phyloP scores from a whole-genome alignment of 768 basidiomycete genomes.

The Amyloporia xantha region DNA sequence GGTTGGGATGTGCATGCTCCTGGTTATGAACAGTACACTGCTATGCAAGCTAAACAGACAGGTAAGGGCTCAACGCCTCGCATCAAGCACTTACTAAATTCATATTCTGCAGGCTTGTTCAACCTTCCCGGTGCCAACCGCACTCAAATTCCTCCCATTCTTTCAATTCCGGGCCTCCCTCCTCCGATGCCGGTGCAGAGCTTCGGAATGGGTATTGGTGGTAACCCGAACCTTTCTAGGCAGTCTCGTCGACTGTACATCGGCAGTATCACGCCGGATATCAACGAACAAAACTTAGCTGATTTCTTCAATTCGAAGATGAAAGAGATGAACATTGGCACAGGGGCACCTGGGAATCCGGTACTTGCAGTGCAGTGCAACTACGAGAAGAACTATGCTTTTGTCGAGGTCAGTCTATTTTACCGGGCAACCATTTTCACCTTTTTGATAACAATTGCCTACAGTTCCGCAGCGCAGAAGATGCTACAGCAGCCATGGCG shows the following conservation, averaged over 20 bases:
- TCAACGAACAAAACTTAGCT: conserved; percentile 86
- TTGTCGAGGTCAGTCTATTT: conserved; percentile 93
- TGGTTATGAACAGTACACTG: too few relatives aligned
- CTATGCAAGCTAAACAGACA: too few relatives aligned
- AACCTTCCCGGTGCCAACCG: conserved; percentile 94
- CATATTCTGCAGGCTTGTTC: conserved; percentile 71
- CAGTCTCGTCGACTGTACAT: conserved; percentile 95
- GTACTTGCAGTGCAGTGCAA: conserved; percentile 94
- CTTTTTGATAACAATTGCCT: conserved; percentile 3
- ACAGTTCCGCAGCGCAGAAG: conserved; percentile 97
- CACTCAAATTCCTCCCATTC: conserved; percentile 77
- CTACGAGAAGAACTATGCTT: conserved; percentile 98
- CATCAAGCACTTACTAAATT: too few relatives aligned
- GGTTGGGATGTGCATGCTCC: too few relatives aligned
- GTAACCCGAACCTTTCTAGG: conserved; percentile 83
- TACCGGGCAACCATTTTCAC: too few relatives aligned
- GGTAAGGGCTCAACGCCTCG: too few relatives aligned
- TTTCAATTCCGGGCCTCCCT: conserved; percentile 75
- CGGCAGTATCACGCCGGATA: conserved; percentile 91
- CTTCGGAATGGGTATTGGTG: conserved; percentile 82
- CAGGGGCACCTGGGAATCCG: conserved; percentile 79
- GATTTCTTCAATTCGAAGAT: conserved; percentile 97
- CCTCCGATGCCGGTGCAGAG: conserved; percentile 79
- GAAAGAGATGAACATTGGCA: conserved; percentile 85
- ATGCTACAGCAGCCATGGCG: conserved; percentile 93